A percentile compares a stretch with the other conserved stretches of the same genome.
Evolutionary conservation across 2,329 filamentous ascomycete genomes (phyloP).

Genomic region (Botryotinia calthae): DNA sequence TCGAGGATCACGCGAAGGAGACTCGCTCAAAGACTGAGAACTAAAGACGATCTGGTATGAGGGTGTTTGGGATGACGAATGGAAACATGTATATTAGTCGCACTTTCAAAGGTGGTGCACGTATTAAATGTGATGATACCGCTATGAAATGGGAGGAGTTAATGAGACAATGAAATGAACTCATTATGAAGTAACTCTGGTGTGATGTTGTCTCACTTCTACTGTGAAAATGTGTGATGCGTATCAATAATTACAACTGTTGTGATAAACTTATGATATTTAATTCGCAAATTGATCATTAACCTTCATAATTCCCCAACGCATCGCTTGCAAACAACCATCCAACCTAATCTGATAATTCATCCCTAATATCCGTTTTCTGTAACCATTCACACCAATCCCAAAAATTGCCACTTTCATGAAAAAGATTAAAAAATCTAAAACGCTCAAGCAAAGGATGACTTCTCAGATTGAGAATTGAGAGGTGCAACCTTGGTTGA

Average conservation of each 20-base stretch:
- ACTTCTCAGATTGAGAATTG: slow-evolving; percentile 32
- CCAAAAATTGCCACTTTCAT: not conserved
- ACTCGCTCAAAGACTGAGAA: slow-evolving; percentile 42
- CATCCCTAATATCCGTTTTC: slow-evolving; percentile 18
- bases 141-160: not conserved
- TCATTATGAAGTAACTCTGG: not conserved
- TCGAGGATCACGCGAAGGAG: slow-evolving; percentile 59
- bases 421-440: slow-evolving; percentile 14
- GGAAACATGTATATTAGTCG: not conserved
- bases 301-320: not conserved
- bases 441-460: slow-evolving; percentile 27
- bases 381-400: slow-evolving; percentile 7
- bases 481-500: slow-evolving; percentile 34
- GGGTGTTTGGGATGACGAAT: not conserved
- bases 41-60: not conserved
- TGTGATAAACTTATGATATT: not conserved
- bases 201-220: not conserved
- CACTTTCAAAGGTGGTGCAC: not conserved
- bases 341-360: slow-evolving; percentile 7
- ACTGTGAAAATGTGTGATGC: not conserved
- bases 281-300: slow-evolving; percentile 2
- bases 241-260: not conserved
- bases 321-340: slow-evolving; percentile 10
- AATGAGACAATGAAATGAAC: not conserved
- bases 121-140: not conserved